A percentile compares a stretch with the other conserved stretches of the same genome.
These are phyloP conservation scores for Colletotrichum limetticola DNA, from an alignment of 2,329 filamentous ascomycete genomes.

Conservation along the genomic window DNA sequence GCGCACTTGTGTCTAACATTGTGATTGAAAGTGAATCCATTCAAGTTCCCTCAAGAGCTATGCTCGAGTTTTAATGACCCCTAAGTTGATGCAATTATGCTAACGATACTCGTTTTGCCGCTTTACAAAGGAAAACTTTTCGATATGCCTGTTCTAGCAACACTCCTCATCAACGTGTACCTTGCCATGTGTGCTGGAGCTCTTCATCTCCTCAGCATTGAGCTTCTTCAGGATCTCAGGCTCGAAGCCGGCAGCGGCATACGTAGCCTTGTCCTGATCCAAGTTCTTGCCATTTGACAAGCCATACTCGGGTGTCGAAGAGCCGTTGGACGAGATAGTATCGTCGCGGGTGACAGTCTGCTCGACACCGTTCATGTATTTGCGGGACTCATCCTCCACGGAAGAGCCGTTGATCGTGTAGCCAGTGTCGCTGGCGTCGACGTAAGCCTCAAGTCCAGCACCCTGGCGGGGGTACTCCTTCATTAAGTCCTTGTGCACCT, in stretches of 20 bases:
- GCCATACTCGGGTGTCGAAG: constrained; percentile 16
- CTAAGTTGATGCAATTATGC: not conserved
- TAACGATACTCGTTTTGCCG: too few relatives aligned
- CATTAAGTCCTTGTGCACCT: constrained; percentile 72
- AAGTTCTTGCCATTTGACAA: constrained; percentile 21
- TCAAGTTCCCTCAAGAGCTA: not conserved
- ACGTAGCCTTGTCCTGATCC: not conserved
- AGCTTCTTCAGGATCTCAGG: not conserved
- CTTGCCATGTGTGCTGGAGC: not conserved
- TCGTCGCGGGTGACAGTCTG: constrained; percentile 5
- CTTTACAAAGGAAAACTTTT: not conserved
- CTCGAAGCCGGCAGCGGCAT: not conserved
- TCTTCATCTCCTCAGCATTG: not conserved
- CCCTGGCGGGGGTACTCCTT: constrained; percentile 71
- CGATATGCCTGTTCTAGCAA: not conserved
- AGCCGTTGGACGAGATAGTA: constrained; percentile 1
- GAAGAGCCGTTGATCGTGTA: constrained; percentile 51
- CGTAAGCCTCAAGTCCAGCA: constrained; percentile 74
- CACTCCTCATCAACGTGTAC: constrained; percentile 8
- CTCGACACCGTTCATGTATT: not conserved
- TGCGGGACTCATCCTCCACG: constrained; percentile 4
- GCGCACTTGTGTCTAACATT: too few relatives aligned
- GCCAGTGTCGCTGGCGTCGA: constrained; percentile 76
- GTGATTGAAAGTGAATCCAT: not conserved
- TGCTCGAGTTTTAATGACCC: not conserved